A percentile compares a stretch with the other conserved stretches of the same genome.
These are phyloP conservation scores for Aspergillus hancockii DNA, from an alignment of 495 filamentous ascomycete species.

Conservation along the genomic window DNA sequence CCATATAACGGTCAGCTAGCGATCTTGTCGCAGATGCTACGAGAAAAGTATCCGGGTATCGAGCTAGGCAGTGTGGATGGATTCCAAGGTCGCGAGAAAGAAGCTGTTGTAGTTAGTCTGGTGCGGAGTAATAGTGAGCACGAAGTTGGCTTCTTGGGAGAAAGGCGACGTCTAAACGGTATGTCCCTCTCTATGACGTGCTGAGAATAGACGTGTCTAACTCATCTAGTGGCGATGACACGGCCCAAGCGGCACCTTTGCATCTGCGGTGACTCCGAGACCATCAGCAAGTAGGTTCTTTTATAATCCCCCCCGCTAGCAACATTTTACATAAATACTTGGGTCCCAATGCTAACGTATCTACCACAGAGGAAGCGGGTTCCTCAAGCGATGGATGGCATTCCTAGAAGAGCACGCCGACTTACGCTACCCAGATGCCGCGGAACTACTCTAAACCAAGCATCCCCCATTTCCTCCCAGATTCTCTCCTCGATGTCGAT, in stretches of 20 bases:
- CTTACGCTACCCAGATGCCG: conserved; percentile 76
- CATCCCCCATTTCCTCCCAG: background rate
- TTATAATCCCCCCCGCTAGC: background rate
- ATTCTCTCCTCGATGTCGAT: background rate
- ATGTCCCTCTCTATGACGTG: conserved; percentile 12
- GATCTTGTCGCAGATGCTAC: conserved; percentile 70
- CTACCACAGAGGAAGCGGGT: conserved; percentile 66
- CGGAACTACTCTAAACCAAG: conserved; percentile 46
- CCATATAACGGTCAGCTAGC: conserved; percentile 95
- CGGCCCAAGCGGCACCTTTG: conserved; percentile 86
- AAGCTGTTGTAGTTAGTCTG: conserved; percentile 86
- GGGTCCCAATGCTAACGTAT: conserved; percentile 8
- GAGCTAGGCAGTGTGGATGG: conserved; percentile 95
- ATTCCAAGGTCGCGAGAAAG: conserved; percentile 97
- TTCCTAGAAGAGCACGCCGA: conserved; percentile 83
- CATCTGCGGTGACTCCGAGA: conserved; percentile 91
- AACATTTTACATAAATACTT: background rate
- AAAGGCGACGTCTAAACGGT: conserved; percentile 92
- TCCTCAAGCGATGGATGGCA: conserved; percentile 87
- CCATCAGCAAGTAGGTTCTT: conserved; percentile 70
- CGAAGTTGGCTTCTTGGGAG: conserved; percentile 92
- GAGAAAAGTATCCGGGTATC: conserved; percentile 76
- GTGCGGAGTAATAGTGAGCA: conserved; percentile 84
- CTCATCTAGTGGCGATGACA: conserved; percentile 84
- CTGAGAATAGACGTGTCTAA: conserved; percentile 5